phyloP scores from a whole-genome alignment of 352 stramenopile genomes.

The Globisporangium spinosum region DNA sequence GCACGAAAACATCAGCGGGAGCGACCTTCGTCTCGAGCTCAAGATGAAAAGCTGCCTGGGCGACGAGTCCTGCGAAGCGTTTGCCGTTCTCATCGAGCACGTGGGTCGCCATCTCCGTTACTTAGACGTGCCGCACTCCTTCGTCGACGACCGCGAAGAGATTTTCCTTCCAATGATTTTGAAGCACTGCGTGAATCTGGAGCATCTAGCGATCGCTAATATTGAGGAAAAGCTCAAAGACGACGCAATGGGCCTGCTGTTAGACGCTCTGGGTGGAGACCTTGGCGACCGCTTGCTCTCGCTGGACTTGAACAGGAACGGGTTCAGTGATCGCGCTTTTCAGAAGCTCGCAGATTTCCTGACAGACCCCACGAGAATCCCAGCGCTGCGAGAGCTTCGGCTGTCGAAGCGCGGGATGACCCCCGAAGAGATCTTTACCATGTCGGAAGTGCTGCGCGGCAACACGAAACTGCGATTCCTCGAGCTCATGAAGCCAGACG shows the following conservation, averaged over 20 bases:
- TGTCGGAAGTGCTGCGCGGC: background rate
- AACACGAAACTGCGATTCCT: slow-evolving; percentile 10
- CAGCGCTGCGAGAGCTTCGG: too few relatives aligned
- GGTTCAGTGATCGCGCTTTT: too few relatives aligned
- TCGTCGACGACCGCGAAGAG: background rate
- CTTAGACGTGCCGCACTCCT: background rate
- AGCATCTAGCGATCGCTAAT: background rate
- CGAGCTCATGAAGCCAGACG: background rate
- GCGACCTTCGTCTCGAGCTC: background rate
- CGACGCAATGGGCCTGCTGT: too few relatives aligned
- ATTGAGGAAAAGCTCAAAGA: too few relatives aligned
- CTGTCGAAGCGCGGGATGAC: too few relatives aligned
- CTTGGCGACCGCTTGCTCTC: too few relatives aligned
- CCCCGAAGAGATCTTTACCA: too few relatives aligned
- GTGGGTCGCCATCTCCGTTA: too few relatives aligned
- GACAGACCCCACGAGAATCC: too few relatives aligned
- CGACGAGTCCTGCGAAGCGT: background rate
- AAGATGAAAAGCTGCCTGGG: background rate
- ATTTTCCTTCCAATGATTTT: background rate
- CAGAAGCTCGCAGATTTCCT: too few relatives aligned
- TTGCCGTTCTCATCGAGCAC: background rate
- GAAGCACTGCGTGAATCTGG: slow-evolving; percentile 3
- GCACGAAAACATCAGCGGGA: background rate
- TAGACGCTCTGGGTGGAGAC: too few relatives aligned
- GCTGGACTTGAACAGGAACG: too few relatives aligned